These are phyloP conservation scores for Fusarium anthophilum DNA, from an alignment of 2,329 filamentous ascomycete genomes.

Conservation along the genomic window DNA sequence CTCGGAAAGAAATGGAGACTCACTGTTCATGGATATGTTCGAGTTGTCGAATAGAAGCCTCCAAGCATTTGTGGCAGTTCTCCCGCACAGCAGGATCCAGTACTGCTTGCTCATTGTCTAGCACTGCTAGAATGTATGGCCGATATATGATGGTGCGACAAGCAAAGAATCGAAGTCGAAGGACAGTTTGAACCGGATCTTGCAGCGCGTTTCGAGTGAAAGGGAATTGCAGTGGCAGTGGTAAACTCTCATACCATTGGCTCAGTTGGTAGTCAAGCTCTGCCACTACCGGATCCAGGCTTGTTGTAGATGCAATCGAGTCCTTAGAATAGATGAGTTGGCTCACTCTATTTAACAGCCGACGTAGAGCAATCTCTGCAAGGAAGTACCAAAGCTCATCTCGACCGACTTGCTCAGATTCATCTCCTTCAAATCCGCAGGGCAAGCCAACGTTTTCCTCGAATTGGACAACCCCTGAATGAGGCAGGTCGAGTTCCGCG, in stretches of 20 bases:
- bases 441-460: slow-evolving; percentile 83
- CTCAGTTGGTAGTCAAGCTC: slow-evolving; percentile 85
- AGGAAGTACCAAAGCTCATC: slow-evolving; percentile 90
- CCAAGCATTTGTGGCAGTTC: slow-evolving; percentile 82
- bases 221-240: slow-evolving; percentile 78
- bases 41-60: slow-evolving; percentile 81
- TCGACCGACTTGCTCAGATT: slow-evolving; percentile 69
- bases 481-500: slow-evolving; percentile 81
- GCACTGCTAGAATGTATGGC: slow-evolving; percentile 81
- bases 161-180: slow-evolving; percentile 83
- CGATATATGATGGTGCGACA: slow-evolving; percentile 88
- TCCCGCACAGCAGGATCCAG: slow-evolving; percentile 78
- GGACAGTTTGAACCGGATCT: slow-evolving; percentile 81
- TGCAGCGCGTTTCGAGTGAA: slow-evolving; percentile 73
- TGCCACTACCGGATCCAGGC: slow-evolving; percentile 79
- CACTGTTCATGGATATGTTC: slow-evolving; percentile 82
- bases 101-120: slow-evolving; percentile 79
- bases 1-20: slow-evolving; percentile 46
- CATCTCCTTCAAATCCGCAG: slow-evolving; percentile 79
- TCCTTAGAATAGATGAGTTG: slow-evolving; percentile 82
- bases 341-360: slow-evolving; percentile 80
- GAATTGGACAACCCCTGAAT: slow-evolving; percentile 84
- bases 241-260: slow-evolving; percentile 86
- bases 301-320: slow-evolving; percentile 74
- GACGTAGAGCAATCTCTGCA: slow-evolving; percentile 80